Evolutionary conservation across 768 basidiomycete genomes (phyloP).

Genomic region (Auricularia sp.): DNA sequence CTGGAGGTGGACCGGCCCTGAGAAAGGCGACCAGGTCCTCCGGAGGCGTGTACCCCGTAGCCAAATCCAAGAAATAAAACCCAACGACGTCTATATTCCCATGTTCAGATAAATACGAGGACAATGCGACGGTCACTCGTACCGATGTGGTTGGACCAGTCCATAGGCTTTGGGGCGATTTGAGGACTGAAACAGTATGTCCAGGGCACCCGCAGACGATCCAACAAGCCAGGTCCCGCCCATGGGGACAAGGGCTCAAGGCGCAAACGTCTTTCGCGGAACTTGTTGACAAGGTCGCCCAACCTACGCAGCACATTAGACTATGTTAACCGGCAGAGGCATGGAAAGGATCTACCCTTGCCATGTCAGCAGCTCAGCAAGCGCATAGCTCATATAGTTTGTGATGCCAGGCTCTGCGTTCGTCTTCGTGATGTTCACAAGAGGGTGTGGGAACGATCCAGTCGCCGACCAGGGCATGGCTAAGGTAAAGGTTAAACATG

Average conservation of each 20-base stretch:
- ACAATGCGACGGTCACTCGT: background rate
- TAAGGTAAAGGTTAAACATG: background rate
- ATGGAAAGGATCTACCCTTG: constrained; percentile 32
- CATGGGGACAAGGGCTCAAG: constrained; percentile 37
- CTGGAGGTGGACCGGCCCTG: constrained; percentile 36
- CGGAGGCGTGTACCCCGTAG: constrained; percentile 35
- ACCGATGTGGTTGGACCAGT: constrained; percentile 58
- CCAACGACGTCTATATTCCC: constrained; percentile 42
- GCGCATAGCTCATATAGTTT: constrained; percentile 47
- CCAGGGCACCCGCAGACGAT: constrained; percentile 47
- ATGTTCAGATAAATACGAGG: background rate
- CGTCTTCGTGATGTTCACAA: constrained; percentile 46
- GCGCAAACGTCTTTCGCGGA: constrained; percentile 39
- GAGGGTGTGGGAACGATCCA: constrained; percentile 47
- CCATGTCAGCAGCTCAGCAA: constrained; percentile 51
- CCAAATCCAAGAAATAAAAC: constrained; percentile 52
- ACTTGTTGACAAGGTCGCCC: constrained; percentile 49
- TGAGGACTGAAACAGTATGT: constrained; percentile 54
- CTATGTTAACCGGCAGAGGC: background rate
- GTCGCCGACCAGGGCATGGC: constrained; percentile 21
- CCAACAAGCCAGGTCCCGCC: constrained; percentile 41
- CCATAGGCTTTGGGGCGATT: constrained; percentile 47
- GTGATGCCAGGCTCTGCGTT: constrained; percentile 45
- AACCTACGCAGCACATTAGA: constrained; percentile 25
- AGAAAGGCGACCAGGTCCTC: constrained; percentile 39